Conservation (phyloP, 306 rosid genomes). For the Rosa rugosa region DNA sequence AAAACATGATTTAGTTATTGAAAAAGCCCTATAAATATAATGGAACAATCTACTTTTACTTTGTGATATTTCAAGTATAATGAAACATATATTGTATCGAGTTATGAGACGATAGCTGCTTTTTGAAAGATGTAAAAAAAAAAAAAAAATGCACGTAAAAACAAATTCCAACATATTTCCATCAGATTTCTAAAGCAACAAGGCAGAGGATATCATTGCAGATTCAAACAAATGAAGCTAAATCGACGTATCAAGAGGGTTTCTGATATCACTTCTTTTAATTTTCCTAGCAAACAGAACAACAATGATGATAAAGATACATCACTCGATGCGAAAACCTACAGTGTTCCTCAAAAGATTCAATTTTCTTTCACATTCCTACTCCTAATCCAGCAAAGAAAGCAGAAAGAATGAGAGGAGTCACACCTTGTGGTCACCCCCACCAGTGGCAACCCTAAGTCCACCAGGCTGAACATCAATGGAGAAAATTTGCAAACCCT, state of each 20-base stretch:
- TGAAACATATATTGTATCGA: too few species aligned
- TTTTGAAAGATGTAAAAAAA: too few species aligned
- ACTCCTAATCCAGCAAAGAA: constrained; percentile 13
- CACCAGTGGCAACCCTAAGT: constrained; percentile 88
- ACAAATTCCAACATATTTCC: neutral
- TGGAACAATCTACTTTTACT: neutral
- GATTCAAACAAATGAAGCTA: neutral
- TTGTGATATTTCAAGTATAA: neutral
- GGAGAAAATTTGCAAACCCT: constrained; percentile 96
- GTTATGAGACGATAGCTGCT: too few species aligned
- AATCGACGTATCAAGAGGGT: neutral
- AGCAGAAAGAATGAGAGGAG: constrained; percentile 9
- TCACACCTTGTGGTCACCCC: constrained; percentile 95
- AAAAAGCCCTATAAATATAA: too few species aligned
- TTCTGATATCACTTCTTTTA: neutral
- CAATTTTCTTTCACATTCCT: neutral
- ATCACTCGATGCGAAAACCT: too few species aligned
- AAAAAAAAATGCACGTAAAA: neutral
- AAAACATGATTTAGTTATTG: neutral
- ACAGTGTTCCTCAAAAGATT: neutral
- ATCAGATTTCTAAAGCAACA: neutral
- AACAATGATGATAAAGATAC: too few species aligned
- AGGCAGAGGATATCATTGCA: neutral
- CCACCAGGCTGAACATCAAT: constrained; percentile 98
- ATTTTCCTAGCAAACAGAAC: too few species aligned